phyloP scores from a whole-genome alignment of 2,329 filamentous ascomycete species.

The Plenodomus tracheiphilus region DNA sequence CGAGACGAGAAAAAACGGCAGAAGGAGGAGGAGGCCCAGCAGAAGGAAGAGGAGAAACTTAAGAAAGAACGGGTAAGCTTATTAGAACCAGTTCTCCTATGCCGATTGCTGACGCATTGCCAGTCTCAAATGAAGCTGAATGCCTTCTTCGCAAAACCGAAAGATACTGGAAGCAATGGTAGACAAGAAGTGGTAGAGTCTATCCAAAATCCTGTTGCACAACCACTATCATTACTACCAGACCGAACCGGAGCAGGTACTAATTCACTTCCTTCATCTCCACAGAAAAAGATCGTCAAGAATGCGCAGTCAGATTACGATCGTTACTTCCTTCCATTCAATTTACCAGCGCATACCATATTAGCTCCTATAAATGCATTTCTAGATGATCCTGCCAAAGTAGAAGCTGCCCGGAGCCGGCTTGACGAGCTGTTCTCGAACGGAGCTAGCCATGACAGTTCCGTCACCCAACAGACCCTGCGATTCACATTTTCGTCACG shows the following conservation, averaged over 20 bases:
- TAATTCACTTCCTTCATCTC: constrained; percentile 36
- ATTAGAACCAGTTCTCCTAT: constrained; percentile 6
- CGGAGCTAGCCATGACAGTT: constrained; percentile 8
- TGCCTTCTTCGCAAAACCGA: constrained; percentile 51
- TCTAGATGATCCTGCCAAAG: constrained; percentile 30
- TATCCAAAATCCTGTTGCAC: constrained; percentile 36
- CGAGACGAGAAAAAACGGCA: constrained; percentile 47
- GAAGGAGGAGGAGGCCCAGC: constrained; percentile 53
- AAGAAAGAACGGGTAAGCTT: constrained; percentile 47
- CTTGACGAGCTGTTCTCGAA: constrained; percentile 29
- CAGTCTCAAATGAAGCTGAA: constrained; percentile 49
- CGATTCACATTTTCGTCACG: constrained; percentile 19
- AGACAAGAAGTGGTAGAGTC: constrained; percentile 35
- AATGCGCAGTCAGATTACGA: constrained; percentile 51
- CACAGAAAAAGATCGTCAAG: constrained; percentile 36
- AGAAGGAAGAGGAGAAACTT: constrained; percentile 44
- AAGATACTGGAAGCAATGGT: constrained; percentile 34
- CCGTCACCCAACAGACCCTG: constrained; percentile 15
- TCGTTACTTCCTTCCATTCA: constrained; percentile 79
- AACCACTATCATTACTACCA: constrained; percentile 30
- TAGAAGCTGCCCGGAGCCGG: constrained; percentile 31
- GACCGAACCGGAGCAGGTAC: constrained; percentile 21
- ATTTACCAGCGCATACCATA: constrained; percentile 71
- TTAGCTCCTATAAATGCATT: constrained; percentile 61
- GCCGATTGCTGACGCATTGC: constrained; percentile 18